phyloP scores from a whole-genome alignment of 805 yeast genomes.

The Saccharomycopsis schoenii region DNA sequence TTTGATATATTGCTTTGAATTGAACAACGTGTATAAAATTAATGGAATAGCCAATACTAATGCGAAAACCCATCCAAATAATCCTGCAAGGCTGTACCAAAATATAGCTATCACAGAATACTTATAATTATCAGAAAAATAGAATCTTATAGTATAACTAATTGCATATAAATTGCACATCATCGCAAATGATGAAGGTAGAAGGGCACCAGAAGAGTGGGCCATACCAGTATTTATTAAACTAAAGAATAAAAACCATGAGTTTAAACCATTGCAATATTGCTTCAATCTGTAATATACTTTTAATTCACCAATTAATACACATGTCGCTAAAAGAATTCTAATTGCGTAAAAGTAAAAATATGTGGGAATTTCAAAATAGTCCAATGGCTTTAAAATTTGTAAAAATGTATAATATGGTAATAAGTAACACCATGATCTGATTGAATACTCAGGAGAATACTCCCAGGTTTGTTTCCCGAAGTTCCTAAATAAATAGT shows the following conservation, averaged over 20 bases:
- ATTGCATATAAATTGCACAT: conserved; percentile 37
- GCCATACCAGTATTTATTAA: conserved; percentile 71
- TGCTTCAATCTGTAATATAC: conserved; percentile 35
- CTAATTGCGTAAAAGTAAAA: conserved; percentile 47
- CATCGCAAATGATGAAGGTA: conserved; percentile 78
- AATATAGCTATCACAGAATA: conserved; percentile 22
- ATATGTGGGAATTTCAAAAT: conserved; percentile 21
- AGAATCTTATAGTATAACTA: conserved; percentile 28
- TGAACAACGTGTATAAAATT: conserved; percentile 29
- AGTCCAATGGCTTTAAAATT: not conserved
- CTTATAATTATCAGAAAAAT: conserved; percentile 18
- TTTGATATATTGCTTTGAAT: conserved; percentile 16
- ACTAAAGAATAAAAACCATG: conserved; percentile 55
- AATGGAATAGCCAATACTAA: conserved; percentile 56
- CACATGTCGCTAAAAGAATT: conserved; percentile 30
- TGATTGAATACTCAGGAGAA: conserved; percentile 77
- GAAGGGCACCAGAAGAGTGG: conserved; percentile 76
- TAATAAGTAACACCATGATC: conserved; percentile 73
- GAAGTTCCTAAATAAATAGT: conserved; percentile 63
- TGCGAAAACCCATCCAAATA: conserved; percentile 89
- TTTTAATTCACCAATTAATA: conserved; percentile 42
- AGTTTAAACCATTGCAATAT: conserved; percentile 20
- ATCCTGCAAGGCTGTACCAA: conserved; percentile 54
- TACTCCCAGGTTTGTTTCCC: conserved; percentile 97
- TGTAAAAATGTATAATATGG: conserved; percentile 26